Percentiles rank a stretch among this genome's conserved stretches.
Evolutionary conservation across 2,329 filamentous ascomycete genomes (phyloP).

Genomic region (Stagonosporopsis vannaccii): DNA sequence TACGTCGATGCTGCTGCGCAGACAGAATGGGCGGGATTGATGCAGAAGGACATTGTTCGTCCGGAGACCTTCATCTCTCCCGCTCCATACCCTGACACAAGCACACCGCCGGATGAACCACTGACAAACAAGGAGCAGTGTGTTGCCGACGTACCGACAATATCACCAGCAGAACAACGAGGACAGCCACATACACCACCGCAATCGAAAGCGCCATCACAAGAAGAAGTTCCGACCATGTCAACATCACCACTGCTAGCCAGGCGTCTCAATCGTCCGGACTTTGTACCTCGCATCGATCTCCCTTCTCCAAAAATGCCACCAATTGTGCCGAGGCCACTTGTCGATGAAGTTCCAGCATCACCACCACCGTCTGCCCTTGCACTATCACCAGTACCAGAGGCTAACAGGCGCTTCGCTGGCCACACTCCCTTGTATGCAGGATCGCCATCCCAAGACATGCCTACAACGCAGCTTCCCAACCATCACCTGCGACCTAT

Average conservation of each 20-base stretch:
- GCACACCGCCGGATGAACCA: slow-evolving; percentile 42
- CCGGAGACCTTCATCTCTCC: slow-evolving; percentile 34
- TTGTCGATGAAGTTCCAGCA: slow-evolving; percentile 36
- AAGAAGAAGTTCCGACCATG: background rate
- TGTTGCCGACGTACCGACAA: slow-evolving; percentile 16
- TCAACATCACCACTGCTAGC: slow-evolving; percentile 31
- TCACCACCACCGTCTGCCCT: slow-evolving; percentile 44
- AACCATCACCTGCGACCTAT: slow-evolving; percentile 1
- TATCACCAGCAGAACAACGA: slow-evolving; percentile 8
- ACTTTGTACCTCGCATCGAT: slow-evolving; percentile 34
- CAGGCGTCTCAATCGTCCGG: slow-evolving; percentile 32
- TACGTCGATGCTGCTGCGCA: slow-evolving; percentile 43
- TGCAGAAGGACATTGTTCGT: slow-evolving; percentile 34
- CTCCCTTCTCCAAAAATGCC: slow-evolving; percentile 23
- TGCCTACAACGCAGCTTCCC: slow-evolving; percentile 17
- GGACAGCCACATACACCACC: slow-evolving; percentile 15
- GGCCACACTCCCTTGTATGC: slow-evolving; percentile 48
- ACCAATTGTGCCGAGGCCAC: background rate
- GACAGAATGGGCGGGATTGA: slow-evolving; percentile 43
- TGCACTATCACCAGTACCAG: slow-evolving; percentile 43
- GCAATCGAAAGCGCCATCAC: background rate
- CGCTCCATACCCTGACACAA: slow-evolving; percentile 28
- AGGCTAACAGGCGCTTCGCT: slow-evolving; percentile 44
- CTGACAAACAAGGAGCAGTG: slow-evolving; percentile 33
- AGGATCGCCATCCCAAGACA: slow-evolving; percentile 4